phyloP scores from a whole-genome alignment of 2,329 filamentous ascomycete species.

The Penicillium hesseltinei region DNA sequence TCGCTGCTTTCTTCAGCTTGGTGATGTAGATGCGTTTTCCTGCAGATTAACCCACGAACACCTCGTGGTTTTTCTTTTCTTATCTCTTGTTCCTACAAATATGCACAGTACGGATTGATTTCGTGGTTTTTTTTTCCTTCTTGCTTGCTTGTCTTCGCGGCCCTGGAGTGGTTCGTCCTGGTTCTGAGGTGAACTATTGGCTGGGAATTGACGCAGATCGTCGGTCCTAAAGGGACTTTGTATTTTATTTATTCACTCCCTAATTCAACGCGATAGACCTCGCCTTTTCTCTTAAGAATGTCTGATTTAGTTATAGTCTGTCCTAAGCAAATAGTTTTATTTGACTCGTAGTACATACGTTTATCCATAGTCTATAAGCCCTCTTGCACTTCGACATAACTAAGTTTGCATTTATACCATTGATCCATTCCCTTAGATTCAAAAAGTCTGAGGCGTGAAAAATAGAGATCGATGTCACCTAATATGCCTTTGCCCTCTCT shows the following conservation, averaged over 20 bases:
- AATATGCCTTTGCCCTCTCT: too few species aligned
- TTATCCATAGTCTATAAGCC: too few species aligned
- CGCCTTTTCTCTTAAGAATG: slow-evolving; percentile 5
- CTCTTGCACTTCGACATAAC: too few species aligned
- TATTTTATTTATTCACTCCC: slow-evolving; percentile 15
- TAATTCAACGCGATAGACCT: slow-evolving; percentile 14
- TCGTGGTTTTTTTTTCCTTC: not conserved
- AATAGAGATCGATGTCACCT: too few species aligned
- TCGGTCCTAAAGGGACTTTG: not conserved
- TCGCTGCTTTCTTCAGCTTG: slow-evolving; percentile 15
- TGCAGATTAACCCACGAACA: not conserved
- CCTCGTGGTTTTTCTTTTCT: not conserved
- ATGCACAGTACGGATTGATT: slow-evolving; percentile 1
- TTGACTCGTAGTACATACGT: too few species aligned
- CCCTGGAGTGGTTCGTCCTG: not conserved
- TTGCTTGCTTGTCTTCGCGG: not conserved
- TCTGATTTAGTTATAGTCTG: not conserved
- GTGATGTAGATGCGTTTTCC: slow-evolving; percentile 5
- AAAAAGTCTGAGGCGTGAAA: too few species aligned
- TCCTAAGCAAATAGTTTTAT: not conserved
- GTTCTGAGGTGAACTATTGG: not conserved
- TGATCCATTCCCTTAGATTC: too few species aligned
- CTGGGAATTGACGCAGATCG: slow-evolving; percentile 5
- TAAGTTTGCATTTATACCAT: too few species aligned
- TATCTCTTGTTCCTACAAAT: not conserved